Evolutionary conservation across 2,329 filamentous ascomycete species (phyloP), one percentile per base, ranked within the genome.

Genomic region (Arthrobotrys iridis): DNA sequence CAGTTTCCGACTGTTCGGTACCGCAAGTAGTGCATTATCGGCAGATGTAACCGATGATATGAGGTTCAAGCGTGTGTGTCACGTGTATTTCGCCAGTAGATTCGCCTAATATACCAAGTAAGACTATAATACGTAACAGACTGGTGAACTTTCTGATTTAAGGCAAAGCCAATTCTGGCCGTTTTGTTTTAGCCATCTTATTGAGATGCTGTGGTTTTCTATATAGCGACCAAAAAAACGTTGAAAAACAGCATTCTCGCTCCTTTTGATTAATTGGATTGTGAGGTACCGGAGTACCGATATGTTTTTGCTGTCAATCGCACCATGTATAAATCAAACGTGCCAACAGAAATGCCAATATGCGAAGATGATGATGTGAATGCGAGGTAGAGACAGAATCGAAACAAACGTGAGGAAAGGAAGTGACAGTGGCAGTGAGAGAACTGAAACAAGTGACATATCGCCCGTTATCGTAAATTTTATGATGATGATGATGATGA

Each of bases 381-480:
- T 55, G 28, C 18, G 20, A 68, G 75, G 70, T 70, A 73, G 46
- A 37, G 68, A 74, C 68, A 77, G 68, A 45, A 68, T 63, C n/a
- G 46, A 68, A 68, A 18, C 4, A 65, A 57, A 59, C 20, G 37
- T 3, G 77, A 76, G 59, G 65, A 33, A 28, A 24, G 60, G 45
- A 62, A 64, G 48, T 55, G 77, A 79, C 77, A 76, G 80, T 78
- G 80, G 80, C 78, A 73, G 77, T 79, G 57, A 64, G 58, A 55
- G 70, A 77, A 77, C 41, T 28, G 35, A 46, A 57, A 40, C 20
- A 60, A 55, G 48, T n/a, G 26, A 70, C 30, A 58, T 26, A 40
- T 57, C 57, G 60, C 45, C 48, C 37, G 11, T 48, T 64, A 43
- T 67, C 75, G 76, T 74, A 11, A 30, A 30, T 50, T n/a, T n/a